Conservation (phyloP, 2,329 filamentous ascomycete species). For the Venturia oleaginea region DNA sequence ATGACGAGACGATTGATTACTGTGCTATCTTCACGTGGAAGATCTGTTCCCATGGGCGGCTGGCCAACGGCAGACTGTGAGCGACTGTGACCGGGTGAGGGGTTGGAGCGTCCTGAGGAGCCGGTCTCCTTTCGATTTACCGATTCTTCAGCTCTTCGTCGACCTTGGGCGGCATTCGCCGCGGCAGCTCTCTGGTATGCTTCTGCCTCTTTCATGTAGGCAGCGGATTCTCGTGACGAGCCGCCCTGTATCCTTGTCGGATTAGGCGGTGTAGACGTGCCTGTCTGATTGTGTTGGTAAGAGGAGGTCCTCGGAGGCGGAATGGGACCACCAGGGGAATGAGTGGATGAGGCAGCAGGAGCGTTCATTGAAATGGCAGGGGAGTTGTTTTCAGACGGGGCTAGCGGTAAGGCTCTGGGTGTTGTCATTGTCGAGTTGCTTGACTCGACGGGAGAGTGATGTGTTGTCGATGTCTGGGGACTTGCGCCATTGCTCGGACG, state of each 20-base stretch:
- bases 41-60: constrained; percentile 18
- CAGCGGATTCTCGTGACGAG: constrained; percentile 16
- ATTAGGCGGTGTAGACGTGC: constrained; percentile 20
- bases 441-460: constrained; percentile 27
- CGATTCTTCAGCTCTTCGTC: constrained; percentile 8
- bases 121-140: neutral
- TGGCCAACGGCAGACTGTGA: constrained; percentile 13
- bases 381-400: constrained; percentile 33
- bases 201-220: constrained; percentile 14
- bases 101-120: constrained; percentile 10
- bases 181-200: constrained; percentile 15
- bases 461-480: constrained; percentile 23
- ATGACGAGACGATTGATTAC: constrained; percentile 70
- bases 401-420: constrained; percentile 35
- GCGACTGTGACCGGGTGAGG: constrained; percentile 12
- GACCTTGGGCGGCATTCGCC: constrained; percentile 20
- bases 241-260: constrained; percentile 17
- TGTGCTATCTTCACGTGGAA: constrained; percentile 68
- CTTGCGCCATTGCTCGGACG: constrained; percentile 29
- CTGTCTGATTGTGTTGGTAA: constrained; percentile 45
- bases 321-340: constrained; percentile 48
- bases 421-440: constrained; percentile 29
- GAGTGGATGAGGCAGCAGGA: constrained; percentile 46
- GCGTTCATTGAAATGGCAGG: constrained; percentile 33
- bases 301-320: constrained; percentile 73